Evolutionary conservation across 805 yeast genomes (phyloP).

Genomic region (Nakazawaea peltata): DNA sequence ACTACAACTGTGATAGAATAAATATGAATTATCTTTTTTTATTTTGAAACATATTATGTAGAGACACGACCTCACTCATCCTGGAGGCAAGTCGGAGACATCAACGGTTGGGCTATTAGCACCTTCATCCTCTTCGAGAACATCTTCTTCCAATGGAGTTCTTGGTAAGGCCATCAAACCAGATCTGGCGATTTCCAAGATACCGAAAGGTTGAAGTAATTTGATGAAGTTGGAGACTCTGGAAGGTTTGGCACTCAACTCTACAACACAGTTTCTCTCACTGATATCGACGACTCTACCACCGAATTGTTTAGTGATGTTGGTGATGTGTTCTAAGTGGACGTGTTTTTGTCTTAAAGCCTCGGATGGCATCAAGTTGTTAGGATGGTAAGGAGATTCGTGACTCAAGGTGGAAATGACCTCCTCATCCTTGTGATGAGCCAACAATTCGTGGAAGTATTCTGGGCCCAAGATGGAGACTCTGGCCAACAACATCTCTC

Average conservation of each 20-base stretch:
- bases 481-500: constrained; percentile 89
- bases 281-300: constrained; percentile 89
- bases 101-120: constrained; percentile 62
- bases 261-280: constrained; percentile 90
- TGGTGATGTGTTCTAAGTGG: constrained; percentile 79
- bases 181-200: constrained; percentile 91
- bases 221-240: constrained; percentile 82
- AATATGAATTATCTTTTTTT: too few relatives aligned
- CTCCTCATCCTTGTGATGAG: constrained; percentile 59
- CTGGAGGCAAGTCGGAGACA: constrained; percentile 89
- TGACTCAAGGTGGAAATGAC: constrained; percentile 32
- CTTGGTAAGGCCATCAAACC: constrained; percentile 99
- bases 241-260: constrained; percentile 88
- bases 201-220: constrained; percentile 91
- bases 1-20: too few relatives aligned
- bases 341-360: constrained; percentile 90
- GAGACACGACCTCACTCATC: too few relatives aligned
- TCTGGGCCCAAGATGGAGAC: constrained; percentile 95
- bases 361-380: constrained; percentile 81
- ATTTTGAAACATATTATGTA: too few relatives aligned
- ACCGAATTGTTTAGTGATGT: constrained; percentile 79
- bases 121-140: constrained; percentile 32
- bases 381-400: constrained; percentile 68
- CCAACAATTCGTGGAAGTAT: constrained; percentile 89
- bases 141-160: constrained; percentile 68